These are phyloP conservation scores for Nitzschia palea DNA, from an alignment of 108 stramenopile species.

Conservation along the genomic window DNA sequence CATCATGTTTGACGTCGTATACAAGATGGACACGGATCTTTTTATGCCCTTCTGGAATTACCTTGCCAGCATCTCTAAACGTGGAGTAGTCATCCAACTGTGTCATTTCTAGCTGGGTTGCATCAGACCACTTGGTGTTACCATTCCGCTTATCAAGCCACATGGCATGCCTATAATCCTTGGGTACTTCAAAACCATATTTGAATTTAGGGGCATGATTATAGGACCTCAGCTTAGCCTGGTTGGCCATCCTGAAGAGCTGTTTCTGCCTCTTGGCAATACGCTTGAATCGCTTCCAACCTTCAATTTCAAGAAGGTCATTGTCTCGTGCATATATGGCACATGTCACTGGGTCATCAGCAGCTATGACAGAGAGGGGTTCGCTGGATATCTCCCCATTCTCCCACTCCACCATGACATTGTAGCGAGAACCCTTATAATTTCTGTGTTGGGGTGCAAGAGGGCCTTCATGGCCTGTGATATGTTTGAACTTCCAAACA, in stretches of 20 bases:
- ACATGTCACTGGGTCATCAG: too few relatives aligned
- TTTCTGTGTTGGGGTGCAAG: too few relatives aligned
- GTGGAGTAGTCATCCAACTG: slow-evolving; percentile 13
- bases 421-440: neutral
- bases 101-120: slow-evolving; percentile 10
- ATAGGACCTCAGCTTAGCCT: neutral
- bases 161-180: slow-evolving; percentile 15
- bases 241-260: neutral
- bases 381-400: slow-evolving; percentile 21
- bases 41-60: slow-evolving; percentile 12
- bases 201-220: slow-evolving; percentile 15
- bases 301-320: neutral
- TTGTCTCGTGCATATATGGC: neutral
- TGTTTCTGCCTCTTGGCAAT: too few relatives aligned
- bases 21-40: slow-evolving; percentile 13
- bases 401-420: slow-evolving; percentile 17
- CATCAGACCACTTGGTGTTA: slow-evolving; percentile 32
- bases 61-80: neutral
- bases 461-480: neutral
- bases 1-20: slow-evolving; percentile 31
- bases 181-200: slow-evolving; percentile 35
- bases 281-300: neutral
- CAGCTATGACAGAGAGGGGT: too few relatives aligned
- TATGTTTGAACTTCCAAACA: too few relatives aligned
- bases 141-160: slow-evolving; percentile 19